Evolutionary conservation across 148 eudicot genomes (phyloP).

Genomic region (Vaccinium macrocarpon): DNA sequence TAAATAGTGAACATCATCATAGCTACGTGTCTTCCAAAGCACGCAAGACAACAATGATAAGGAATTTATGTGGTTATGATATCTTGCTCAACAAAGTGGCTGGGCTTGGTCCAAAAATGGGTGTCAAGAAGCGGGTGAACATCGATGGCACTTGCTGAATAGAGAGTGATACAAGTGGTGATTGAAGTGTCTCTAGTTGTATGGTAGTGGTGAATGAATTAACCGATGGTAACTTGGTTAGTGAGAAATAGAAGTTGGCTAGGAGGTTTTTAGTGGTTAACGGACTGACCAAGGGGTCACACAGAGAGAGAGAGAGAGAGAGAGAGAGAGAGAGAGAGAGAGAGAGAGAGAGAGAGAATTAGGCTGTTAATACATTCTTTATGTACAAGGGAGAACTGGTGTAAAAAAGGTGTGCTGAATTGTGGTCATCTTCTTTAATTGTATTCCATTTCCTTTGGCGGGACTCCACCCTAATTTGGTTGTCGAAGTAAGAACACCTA

Average conservation of each 20-base stretch:
- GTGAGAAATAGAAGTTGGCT: too few species aligned
- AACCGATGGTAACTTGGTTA: too few species aligned
- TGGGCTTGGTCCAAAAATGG: neutral
- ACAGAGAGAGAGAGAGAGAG: too few species aligned
- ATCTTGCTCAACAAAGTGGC: neutral
- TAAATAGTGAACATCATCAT: neutral
- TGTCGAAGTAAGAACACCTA: neutral
- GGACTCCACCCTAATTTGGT: neutral
- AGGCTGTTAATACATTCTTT: too few species aligned
- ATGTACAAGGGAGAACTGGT: too few species aligned
- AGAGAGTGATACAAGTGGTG: neutral
- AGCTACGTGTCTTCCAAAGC: neutral
- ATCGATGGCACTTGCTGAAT: neutral
- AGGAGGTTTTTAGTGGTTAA: too few species aligned
- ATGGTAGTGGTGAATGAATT: neutral
- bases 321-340: neutral
- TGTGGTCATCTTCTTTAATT: neutral
- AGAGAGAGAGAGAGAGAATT: neutral
- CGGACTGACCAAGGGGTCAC: too few species aligned
- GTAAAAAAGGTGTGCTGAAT: neutral
- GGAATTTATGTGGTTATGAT: neutral
- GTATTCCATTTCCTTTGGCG: too few species aligned
- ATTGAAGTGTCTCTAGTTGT: neutral
- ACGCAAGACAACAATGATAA: too few species aligned
- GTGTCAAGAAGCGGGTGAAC: neutral